These are phyloP conservation scores for Suhomyces canberraensis DNA, from an alignment of 805 yeast genomes.

Conservation along the genomic window DNA sequence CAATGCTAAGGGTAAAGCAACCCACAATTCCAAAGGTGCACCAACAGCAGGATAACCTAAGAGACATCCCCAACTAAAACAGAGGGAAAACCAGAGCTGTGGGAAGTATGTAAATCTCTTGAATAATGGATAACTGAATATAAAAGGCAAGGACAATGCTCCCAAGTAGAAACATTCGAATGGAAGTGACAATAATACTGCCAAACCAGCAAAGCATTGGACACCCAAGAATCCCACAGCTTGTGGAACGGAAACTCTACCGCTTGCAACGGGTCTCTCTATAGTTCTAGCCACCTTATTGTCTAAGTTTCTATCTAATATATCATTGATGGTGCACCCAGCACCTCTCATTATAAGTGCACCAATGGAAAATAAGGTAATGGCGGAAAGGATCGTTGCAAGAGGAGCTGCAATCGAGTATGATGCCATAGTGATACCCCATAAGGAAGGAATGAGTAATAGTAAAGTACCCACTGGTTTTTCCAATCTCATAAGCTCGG, in stretches of 20 bases:
- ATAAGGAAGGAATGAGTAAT: conserved; percentile 77
- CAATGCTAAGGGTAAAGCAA: conserved; percentile 73
- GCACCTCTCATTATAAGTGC: conserved; percentile 94
- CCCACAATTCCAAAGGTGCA: conserved; percentile 63
- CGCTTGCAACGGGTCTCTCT: conserved; percentile 90
- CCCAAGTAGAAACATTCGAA: conserved; percentile 79
- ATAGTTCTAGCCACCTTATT: conserved; percentile 82
- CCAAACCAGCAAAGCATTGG: conserved; percentile 72
- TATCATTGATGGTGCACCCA: conserved; percentile 93
- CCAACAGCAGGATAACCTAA: conserved; percentile 97
- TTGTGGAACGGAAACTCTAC: conserved; percentile 65
- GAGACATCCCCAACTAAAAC: conserved; percentile 93
- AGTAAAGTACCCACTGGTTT: conserved; percentile 95
- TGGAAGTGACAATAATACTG: conserved; percentile 70
- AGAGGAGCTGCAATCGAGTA: conserved; percentile 68
- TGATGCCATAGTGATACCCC: conserved; percentile 93
- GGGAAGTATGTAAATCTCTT: conserved; percentile 96
- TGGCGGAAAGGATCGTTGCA: conserved; percentile 54
- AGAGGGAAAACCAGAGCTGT: conserved; percentile 73
- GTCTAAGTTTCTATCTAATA: conserved; percentile 80
- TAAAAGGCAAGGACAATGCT: conserved; percentile 73
- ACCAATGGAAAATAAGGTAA: conserved; percentile 77
- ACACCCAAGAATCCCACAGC: conserved; percentile 70
- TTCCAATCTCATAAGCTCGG: conserved; percentile 86
- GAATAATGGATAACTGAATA: conserved; percentile 86